phyloP scores from a whole-genome alignment of 805 yeast species.

The Starmerella etchellsii region DNA sequence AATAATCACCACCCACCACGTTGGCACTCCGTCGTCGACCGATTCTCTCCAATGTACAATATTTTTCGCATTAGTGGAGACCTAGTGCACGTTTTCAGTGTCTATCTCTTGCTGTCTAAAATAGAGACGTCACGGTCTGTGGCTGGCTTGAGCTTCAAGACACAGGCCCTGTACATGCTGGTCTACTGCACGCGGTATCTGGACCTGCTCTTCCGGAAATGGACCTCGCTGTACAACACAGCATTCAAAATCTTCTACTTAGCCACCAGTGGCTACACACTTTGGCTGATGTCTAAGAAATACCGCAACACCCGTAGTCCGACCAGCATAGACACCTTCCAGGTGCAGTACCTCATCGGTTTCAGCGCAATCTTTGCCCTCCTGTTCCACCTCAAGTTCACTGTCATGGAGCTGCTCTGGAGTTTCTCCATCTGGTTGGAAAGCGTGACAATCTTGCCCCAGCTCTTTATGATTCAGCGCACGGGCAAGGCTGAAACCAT shows the following conservation, averaged over 20 bases:
- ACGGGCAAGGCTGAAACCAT: constrained; percentile 79
- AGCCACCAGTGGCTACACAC: constrained; percentile 58
- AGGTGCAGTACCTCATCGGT: constrained; percentile 52
- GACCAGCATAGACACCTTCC: constrained; percentile 54
- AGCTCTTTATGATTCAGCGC: constrained; percentile 75
- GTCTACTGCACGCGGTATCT: constrained; percentile 66
- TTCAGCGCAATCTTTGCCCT: constrained; percentile 47
- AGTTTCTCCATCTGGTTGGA: constrained; percentile 87
- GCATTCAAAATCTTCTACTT: constrained; percentile 74
- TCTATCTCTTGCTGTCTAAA: constrained; percentile 58
- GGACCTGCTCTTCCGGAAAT: constrained; percentile 37
- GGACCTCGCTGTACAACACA: constrained; percentile 53
- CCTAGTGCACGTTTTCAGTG: constrained; percentile 68
- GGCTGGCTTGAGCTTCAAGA: constrained; percentile 76
- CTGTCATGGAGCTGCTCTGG: constrained; percentile 54
- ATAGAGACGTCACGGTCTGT: constrained; percentile 53
- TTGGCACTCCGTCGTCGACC: background rate
- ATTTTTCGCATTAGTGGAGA: constrained; percentile 43
- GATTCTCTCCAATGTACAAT: constrained; percentile 21
- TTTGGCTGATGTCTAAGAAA: constrained; percentile 54
- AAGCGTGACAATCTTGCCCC: constrained; percentile 83
- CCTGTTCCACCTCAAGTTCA: constrained; percentile 53
- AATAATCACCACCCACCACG: no score
- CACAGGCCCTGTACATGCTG: constrained; percentile 64
- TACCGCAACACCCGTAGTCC: constrained; percentile 46